Base-by-base conservation (phyloP, 2,329 filamentous ascomycete genomes). In the Fusarium dlaminii region DNA sequence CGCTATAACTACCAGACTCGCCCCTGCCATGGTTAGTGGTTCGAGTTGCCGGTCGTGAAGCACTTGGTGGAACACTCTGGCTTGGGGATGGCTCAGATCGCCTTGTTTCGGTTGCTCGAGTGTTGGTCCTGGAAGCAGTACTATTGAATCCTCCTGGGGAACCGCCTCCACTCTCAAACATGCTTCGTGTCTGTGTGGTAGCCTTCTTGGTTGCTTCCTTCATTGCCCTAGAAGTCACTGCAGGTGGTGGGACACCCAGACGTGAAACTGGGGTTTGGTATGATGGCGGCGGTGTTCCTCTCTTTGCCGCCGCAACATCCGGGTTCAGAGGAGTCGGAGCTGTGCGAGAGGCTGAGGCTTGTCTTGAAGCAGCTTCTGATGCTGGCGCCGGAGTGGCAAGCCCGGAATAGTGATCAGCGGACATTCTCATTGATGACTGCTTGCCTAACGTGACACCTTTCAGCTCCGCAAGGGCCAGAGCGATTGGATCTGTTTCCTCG, bases 351-450 rank as follows among this genome's bases (percentile, higher is more conserved):
- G 51, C 74, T 81, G 12, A 72, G 36, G 68, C n/a, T 58, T 74
- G 61, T 39, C 71, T 56, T 18, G 71, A 74, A 27, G 68, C 49
- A 32, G 72, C 80, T 52, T 84, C 85, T 51, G 81, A 79, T 13
- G 86, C 87, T 3, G 90, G 93, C 12, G 88, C 91, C 10, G 96
- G 96, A 4, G 96, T 98, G 18, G 93, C 86, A 71, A 99, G 92
- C n/a, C 96, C 96, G 79, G 97, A 94, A 82, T 98, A 98, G 69
- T 94, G 91, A 81, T 99, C 97, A 24, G 95, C 96, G n/a, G 96
- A 97, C 68, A 98, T 90, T n/a, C 97, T 91, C 55, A 90, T 87
- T 8, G 91, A 92, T 12, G 94, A 90, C 76, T 95, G 92, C 83
- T 98, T 98, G 22, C 86, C 89, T 18, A 93, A 86, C 2, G 87